Conservation (phyloP, 345 rosid genomes). For the Psidium friedrichsthalianum region DNA sequence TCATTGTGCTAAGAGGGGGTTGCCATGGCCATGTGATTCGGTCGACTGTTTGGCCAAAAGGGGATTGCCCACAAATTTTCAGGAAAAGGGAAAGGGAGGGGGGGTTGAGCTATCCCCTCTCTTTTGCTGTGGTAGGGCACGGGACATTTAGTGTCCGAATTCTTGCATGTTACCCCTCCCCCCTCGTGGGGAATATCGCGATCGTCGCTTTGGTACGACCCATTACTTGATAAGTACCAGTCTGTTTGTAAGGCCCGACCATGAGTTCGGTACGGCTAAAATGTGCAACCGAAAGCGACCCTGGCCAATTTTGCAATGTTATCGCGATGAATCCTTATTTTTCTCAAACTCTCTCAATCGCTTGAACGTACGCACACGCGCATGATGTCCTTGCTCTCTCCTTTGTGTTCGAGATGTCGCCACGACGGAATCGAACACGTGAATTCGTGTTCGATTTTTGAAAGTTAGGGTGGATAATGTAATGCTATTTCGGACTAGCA, state of each 20-base stretch:
- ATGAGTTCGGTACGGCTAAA: neutral
- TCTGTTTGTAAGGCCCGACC: neutral
- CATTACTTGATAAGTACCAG: neutral
- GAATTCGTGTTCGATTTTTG: neutral
- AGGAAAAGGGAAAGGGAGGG: neutral
- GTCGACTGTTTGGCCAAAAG: neutral
- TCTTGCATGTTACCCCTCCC: constrained; percentile 39
- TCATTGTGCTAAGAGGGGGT: neutral
- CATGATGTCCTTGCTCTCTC: neutral
- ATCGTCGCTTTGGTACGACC: constrained; percentile 12
- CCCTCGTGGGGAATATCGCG: constrained; percentile 14
- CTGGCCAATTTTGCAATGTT: neutral
- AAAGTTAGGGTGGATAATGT: neutral
- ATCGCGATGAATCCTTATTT: neutral
- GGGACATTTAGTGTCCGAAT: neutral
- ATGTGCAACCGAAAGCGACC: neutral
- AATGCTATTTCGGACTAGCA: neutral
- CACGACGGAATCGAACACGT: neutral
- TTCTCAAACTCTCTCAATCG: neutral
- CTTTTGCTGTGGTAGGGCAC: neutral
- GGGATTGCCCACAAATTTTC: neutral
- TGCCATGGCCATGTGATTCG: neutral
- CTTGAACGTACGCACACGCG: neutral
- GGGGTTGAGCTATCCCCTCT: neutral
- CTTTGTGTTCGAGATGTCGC: neutral